These are phyloP conservation scores for Zopfochytrium polystomum DNA, from an alignment of 371 early-diverging fungal species.

Conservation along the genomic window DNA sequence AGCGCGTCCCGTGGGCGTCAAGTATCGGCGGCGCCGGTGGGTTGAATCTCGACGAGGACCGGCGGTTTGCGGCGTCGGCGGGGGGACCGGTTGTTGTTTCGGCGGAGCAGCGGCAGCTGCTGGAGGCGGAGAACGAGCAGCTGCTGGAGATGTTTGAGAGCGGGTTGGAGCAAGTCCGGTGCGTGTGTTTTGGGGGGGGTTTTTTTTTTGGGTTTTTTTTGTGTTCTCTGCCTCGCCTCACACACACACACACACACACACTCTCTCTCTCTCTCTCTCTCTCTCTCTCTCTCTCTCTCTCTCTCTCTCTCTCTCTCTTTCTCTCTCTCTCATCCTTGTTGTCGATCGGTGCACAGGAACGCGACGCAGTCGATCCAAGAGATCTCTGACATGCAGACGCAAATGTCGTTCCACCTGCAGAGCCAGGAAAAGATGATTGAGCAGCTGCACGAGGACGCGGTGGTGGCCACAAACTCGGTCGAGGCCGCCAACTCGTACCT, in stretches of 20 bases:
- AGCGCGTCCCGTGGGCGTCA: no score
- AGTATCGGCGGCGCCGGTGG: no score
- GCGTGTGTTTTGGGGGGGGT: not conserved
- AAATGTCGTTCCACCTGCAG: constrained; percentile 34
- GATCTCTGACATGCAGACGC: constrained; percentile 35
- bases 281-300: constrained; percentile 2
- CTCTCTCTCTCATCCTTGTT: not conserved
- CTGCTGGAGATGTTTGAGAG: constrained; percentile 33
- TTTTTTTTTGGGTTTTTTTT: no score
- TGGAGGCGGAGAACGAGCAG: constrained; percentile 38
- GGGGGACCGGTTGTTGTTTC: constrained; percentile 17
- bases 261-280: no score
- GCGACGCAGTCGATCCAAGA: constrained; percentile 37
- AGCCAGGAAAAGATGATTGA: constrained; percentile 36
- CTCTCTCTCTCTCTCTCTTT: not conserved
- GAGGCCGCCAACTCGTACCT: constrained; percentile 30
- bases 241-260: no score
- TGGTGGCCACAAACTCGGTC: constrained; percentile 26
- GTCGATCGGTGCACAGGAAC: constrained; percentile 10
- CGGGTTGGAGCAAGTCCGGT: constrained; percentile 40
- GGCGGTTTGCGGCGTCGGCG: constrained; percentile 24
- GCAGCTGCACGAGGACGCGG: constrained; percentile 38
- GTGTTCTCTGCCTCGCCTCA: no score
- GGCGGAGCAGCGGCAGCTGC: constrained; percentile 22
- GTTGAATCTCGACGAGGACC: not conserved